Conservation (phyloP, 2,329 filamentous ascomycete genomes). For the Bipolaris oryzae region DNA sequence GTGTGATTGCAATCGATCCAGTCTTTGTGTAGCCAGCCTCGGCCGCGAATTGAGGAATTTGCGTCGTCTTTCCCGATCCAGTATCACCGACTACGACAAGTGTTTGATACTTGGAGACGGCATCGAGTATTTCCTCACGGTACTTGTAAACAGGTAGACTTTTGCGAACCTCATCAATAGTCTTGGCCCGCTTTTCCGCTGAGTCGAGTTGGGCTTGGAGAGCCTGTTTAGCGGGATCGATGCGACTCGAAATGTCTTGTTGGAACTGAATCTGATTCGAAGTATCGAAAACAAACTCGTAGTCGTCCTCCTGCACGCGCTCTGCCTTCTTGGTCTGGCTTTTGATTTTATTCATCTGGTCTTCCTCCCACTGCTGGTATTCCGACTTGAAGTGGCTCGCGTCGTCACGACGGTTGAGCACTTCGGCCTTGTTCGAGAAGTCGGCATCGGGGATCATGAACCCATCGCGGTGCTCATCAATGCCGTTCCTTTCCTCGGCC, state of each 20-base stretch:
- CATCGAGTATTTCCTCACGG: conserved; percentile 81
- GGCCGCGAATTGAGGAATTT: conserved; percentile 90
- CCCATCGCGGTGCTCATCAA: conserved; percentile 90
- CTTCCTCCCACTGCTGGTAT: conserved; percentile 93
- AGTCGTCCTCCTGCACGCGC: conserved; percentile 78
- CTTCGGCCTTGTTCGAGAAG: conserved; percentile 92
- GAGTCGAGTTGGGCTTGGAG: conserved; percentile 83
- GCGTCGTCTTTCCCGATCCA: conserved; percentile 93
- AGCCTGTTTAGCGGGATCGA: conserved; percentile 79
- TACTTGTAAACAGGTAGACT: conserved; percentile 78
- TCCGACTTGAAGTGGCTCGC: conserved; percentile 55
- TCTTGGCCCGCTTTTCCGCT: conserved; percentile 84
- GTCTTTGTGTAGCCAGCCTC: conserved; percentile 65
- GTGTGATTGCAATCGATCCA: conserved; percentile 86
- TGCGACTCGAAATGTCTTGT: conserved; percentile 69
- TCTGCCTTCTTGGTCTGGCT: conserved; percentile 63
- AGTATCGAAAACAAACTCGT: conserved; percentile 92
- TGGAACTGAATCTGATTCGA: conserved; percentile 76
- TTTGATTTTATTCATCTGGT: conserved; percentile 86
- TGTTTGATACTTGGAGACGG: conserved; percentile 83
- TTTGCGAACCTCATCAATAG: conserved; percentile 90
- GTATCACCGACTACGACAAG: conserved; percentile 94
- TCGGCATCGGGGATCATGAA: conserved; percentile 88
- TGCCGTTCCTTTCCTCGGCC: conserved; percentile 81
- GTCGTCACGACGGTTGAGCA: conserved; percentile 60